Evolutionary conservation across 116 monocot genomes (phyloP).

Genomic region (Phalaenopsis hybrid): DNA sequence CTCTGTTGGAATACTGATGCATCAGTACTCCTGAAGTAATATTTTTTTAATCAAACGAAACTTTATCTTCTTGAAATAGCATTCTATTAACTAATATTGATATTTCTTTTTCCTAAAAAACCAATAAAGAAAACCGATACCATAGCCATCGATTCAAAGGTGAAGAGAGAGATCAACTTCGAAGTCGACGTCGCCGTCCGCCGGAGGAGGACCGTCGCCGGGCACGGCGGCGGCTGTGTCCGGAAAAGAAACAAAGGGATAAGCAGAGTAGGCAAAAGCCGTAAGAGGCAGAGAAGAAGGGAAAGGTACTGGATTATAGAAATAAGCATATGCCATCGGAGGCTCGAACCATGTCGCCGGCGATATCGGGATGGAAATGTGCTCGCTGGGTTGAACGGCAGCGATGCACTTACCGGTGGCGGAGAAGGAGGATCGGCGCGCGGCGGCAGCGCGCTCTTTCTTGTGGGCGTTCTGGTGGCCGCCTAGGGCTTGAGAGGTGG

Average conservation of each 20-base stretch:
- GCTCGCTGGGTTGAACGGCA: neutral
- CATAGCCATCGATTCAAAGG: too few species aligned
- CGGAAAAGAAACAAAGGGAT: neutral
- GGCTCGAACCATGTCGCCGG: neutral
- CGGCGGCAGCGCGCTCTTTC: slow-evolving; percentile 36
- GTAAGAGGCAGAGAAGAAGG: neutral
- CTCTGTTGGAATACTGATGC: too few species aligned
- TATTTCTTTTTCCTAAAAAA: too few species aligned
- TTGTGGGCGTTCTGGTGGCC: slow-evolving; percentile 97
- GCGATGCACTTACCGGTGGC: neutral
- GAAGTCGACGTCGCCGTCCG: too few species aligned
- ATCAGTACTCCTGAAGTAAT: too few species aligned
- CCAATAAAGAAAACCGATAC: too few species aligned
- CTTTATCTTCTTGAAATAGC: too few species aligned
- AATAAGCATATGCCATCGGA: neutral
- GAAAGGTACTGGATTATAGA: neutral
- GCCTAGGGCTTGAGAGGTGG: slow-evolving; percentile 79
- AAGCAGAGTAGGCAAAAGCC: neutral
- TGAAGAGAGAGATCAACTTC: too few species aligned
- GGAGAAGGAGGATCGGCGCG: neutral
- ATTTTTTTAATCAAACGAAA: too few species aligned
- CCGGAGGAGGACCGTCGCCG: too few species aligned
- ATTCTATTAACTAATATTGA: too few species aligned
- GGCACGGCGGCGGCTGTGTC: neutral
- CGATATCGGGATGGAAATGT: neutral